These are phyloP conservation scores for Daldinia decipiens DNA, from an alignment of 495 filamentous ascomycete species.

Conservation along the genomic window DNA sequence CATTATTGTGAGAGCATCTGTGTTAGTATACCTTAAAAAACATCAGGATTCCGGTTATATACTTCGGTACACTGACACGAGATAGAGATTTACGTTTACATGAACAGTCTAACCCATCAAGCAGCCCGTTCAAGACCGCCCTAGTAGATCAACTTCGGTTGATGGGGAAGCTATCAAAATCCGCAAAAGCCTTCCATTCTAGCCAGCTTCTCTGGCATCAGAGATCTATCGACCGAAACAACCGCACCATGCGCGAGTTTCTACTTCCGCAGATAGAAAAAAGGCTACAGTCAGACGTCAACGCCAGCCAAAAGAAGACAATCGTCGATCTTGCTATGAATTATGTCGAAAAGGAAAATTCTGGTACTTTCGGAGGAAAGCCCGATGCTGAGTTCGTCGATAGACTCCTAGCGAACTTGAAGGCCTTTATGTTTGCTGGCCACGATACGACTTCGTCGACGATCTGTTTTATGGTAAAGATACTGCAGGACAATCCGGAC, in stretches of 20 bases:
- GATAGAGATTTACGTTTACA: constrained; percentile 43
- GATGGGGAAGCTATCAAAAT: constrained; percentile 27
- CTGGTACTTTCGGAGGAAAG: constrained; percentile 33
- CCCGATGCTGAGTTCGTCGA: constrained; percentile 41
- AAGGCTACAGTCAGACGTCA: constrained; percentile 31
- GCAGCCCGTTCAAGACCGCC: constrained; percentile 39
- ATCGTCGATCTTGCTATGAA: constrained; percentile 47
- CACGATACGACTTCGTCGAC: constrained; percentile 58
- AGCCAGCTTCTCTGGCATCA: constrained; percentile 39
- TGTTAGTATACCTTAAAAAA: constrained; percentile 39
- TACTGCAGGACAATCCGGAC: constrained; percentile 55
- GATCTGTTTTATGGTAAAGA: constrained; percentile 52
- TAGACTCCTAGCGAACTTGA: constrained; percentile 44
- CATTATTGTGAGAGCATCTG: constrained; percentile 49
- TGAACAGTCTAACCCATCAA: constrained; percentile 38
- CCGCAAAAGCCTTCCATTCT: constrained; percentile 7
- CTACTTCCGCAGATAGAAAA: constrained; percentile 44
- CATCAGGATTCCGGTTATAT: background rate
- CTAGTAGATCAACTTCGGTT: constrained; percentile 39
- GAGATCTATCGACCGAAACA: constrained; percentile 38
- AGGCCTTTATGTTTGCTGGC: constrained; percentile 58
- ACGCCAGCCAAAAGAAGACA: constrained; percentile 31
- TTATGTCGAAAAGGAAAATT: constrained; percentile 40
- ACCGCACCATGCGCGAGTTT: constrained; percentile 39
- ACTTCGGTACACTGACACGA: constrained; percentile 21